Percentiles rank a stretch among this genome's conserved stretches.
Evolutionary conservation across 1,139 yeast species (phyloP).

Genomic region (Candida sojae): DNA sequence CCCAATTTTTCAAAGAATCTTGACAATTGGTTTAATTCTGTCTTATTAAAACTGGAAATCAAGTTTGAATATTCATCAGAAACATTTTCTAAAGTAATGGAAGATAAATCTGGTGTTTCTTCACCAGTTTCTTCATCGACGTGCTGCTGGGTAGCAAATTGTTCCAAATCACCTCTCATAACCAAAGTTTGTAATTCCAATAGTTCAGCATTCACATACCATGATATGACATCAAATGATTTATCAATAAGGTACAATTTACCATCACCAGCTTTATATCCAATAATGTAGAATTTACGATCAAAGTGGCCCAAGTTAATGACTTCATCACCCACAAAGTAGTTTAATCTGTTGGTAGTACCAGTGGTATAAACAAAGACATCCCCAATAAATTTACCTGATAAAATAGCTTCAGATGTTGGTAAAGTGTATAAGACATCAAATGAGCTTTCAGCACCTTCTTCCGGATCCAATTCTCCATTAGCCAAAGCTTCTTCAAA

Average conservation of each 20-base stretch:
- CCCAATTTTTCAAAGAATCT: constrained; percentile 95
- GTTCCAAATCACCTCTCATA: constrained; percentile 83
- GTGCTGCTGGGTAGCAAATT: constrained; percentile 34
- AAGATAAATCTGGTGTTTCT: constrained; percentile 44
- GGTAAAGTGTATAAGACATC: constrained; percentile 81
- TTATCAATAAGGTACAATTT: constrained; percentile 89
- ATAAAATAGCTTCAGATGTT: constrained; percentile 68
- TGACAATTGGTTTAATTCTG: constrained; percentile 78
- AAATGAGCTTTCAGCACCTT: constrained; percentile 85
- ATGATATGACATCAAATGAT: constrained; percentile 80
- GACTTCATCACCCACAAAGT: constrained; percentile 91
- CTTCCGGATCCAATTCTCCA: constrained; percentile 69
- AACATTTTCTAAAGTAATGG: constrained; percentile 64
- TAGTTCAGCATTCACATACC: constrained; percentile 80
- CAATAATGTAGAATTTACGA: constrained; percentile 81
- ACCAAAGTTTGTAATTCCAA: constrained; percentile 95
- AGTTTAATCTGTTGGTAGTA: constrained; percentile 82
- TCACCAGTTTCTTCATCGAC: constrained; percentile 44
- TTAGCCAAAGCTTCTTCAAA: constrained; percentile 64
- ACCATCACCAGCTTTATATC: constrained; percentile 82
- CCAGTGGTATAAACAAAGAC: constrained; percentile 88
- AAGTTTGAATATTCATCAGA: constrained; percentile 53
- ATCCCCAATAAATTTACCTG: constrained; percentile 97
- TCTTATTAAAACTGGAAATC: constrained; percentile 54
- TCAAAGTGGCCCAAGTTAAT: constrained; percentile 94